Base-by-base conservation (phyloP, 805 yeast genomes). In the Wickerhamia fluorescens region DNA sequence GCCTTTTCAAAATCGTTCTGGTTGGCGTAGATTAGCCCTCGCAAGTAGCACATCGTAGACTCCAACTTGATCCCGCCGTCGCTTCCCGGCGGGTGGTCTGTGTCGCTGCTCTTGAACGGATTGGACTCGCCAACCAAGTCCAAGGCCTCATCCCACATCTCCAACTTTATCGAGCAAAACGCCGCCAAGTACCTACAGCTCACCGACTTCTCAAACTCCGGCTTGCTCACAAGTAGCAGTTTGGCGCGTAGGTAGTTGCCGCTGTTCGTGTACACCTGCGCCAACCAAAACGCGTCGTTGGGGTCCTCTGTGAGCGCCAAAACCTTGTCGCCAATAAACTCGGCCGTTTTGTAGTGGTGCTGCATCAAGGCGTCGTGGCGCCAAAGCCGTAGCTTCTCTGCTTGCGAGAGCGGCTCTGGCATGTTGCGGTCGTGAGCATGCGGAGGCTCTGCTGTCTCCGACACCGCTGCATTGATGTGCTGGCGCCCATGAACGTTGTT, bases 231-330 rank as follows among this genome's bases (percentile, higher is more conserved):
- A 13, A 89, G 63, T 23, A 88, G 54, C 38, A 77, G 78, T 29
- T 86, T 71, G 2, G 94, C 96, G 19, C 96, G 65, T 23, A 78
- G 68, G 53, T 75, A 87, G 47, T 82, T 74, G 7, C 89, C 89
- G 32, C 74, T 75, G 32, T 76, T 64, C 52, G 75, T 85, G 51
- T 81, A 77, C 4, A 83, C 94, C 58, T 89, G 96, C 0, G 95
- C 96, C 17, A 89, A 65, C 96, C 96, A 88, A 53, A 86, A 89
- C 7, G 96, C 96, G 51, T 89, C 97, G 46, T 80, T 84, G 9
- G 95, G 82, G 47, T 88, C 96, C 35, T 70, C 68, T 0, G 96
- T 87, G 36, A 92, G 58, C 1, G 87, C 73, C 23, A 85, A 67
- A 6, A 92, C 84, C 45, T 88, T 89, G 57, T 92, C 95, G 10